Evolutionary conservation across 2,329 filamentous ascomycete genomes (phyloP), one percentile per base, ranked within the genome.

Genomic region (Colletotrichum melonis): DNA sequence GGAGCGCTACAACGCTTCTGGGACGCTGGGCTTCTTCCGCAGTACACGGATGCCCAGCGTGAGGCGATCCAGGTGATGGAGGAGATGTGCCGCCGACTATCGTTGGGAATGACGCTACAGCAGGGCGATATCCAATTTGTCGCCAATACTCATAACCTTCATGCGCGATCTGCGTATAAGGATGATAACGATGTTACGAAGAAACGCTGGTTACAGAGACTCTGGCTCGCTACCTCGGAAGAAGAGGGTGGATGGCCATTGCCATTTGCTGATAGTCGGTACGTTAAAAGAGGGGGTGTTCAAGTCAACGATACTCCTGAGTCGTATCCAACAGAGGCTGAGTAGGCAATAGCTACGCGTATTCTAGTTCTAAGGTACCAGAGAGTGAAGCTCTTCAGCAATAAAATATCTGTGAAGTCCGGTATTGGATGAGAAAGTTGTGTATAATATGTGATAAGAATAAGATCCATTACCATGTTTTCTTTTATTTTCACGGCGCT

Each of bases 391-490:
- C 32, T 35, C 32, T 35, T 12, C 5, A 12, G 32, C 32, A 35
- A 5, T 5, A 35, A 35, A 35, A 35, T 4, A 35, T 35, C 32
- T 35, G 32, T 35, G 5, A 42, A 38, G 35, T 42, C 3, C 5
- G 38, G 38, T 7, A 42, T 19, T 19, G 16, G 38, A 19, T 8
- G 38, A 19, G 3, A 19, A 1, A 42, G 1, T 3, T 42, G 38
- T 42, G 32, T 35, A 35, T 12, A 1, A 35, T 35, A 5, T 5
- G 11, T 12, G 0, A 35, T 35, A 35, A 12, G 11, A 35, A 5
- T 12, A 12, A 12, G 1, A 12, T 12, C 4, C 0, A 4, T 8
- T 0, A 49, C 4, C 19, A 22, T 4, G 11, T 1, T 1, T 14
- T 2, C 16, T 42, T 42, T 1, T 7, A 5, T 42, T 7, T 42